These are phyloP conservation scores for Coemansia asiatica DNA, from an alignment of 192 early-diverging fungal genomes.

Conservation along the genomic window DNA sequence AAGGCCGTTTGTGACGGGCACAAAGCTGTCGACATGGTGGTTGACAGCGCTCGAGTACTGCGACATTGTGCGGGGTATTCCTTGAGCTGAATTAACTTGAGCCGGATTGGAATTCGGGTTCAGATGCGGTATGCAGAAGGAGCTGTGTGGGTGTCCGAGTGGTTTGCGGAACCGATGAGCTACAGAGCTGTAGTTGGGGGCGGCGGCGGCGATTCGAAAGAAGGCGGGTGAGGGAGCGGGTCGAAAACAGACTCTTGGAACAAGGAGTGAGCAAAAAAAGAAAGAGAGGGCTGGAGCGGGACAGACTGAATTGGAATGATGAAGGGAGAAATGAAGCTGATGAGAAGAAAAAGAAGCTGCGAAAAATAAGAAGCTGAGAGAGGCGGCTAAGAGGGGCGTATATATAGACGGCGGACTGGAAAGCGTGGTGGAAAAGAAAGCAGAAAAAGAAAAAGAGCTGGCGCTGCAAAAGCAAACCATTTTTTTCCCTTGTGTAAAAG, in stretches of 20 bases:
- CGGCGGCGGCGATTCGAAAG: neutral
- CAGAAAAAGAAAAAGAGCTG: neutral
- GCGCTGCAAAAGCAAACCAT: neutral
- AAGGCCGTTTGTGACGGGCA: neutral
- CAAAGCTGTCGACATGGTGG: neutral
- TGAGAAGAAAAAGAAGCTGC: neutral
- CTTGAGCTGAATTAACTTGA: neutral
- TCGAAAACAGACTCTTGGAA: neutral
- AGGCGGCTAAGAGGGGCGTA: neutral
- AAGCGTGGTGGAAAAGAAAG: neutral
- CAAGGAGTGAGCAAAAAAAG: neutral
- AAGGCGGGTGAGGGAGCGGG: neutral
- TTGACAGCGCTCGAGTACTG: constrained; percentile 23
- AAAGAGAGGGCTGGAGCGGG: neutral
- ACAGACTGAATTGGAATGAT: neutral
- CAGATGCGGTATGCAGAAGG: neutral
- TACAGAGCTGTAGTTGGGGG: neutral
- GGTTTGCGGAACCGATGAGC: neutral
- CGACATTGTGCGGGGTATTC: constrained; percentile 22
- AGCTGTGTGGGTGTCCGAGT: neutral
- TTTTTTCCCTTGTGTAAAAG: constrained; percentile 8
- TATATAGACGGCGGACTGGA: neutral
- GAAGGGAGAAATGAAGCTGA: constrained; percentile 2
- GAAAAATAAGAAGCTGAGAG: neutral
- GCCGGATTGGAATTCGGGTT: neutral